phyloP scores from a whole-genome alignment of 2,329 filamentous ascomycete genomes.

The Fusarium papillatum region DNA sequence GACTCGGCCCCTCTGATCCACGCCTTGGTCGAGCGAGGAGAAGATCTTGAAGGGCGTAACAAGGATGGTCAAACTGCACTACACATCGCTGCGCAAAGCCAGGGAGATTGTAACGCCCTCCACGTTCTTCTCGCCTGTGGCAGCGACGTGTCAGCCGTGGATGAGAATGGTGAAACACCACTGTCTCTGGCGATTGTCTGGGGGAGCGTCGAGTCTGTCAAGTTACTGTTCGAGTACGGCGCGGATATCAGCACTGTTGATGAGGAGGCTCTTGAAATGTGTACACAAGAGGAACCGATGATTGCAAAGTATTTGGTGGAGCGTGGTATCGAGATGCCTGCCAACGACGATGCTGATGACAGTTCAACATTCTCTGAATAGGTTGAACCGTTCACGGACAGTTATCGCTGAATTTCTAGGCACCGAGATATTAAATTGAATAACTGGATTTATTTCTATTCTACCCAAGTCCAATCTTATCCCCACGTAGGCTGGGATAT shows the following conservation, averaged over 20 bases:
- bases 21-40: not conserved
- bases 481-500: not conserved
- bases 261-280: not conserved
- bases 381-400: not conserved
- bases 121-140: not conserved
- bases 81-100: conserved; percentile 1
- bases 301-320: not conserved
- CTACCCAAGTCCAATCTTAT: not conserved
- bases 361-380: not conserved
- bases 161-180: not conserved
- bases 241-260: not conserved
- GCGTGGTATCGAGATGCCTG: conserved; percentile 8
- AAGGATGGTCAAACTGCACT: not conserved
- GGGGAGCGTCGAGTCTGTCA: not conserved
- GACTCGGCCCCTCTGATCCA: not conserved
- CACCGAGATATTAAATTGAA: not conserved
- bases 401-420: not conserved
- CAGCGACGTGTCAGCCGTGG: not conserved
- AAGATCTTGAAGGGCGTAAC: not conserved
- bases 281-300: not conserved
- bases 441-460: not conserved
- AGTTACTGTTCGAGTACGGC: conserved; percentile 10
- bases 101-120: not conserved
- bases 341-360: not conserved
- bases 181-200: not conserved